Evolutionary conservation across 331 rosid species (phyloP).

Genomic region (Arachis monticola): DNA sequence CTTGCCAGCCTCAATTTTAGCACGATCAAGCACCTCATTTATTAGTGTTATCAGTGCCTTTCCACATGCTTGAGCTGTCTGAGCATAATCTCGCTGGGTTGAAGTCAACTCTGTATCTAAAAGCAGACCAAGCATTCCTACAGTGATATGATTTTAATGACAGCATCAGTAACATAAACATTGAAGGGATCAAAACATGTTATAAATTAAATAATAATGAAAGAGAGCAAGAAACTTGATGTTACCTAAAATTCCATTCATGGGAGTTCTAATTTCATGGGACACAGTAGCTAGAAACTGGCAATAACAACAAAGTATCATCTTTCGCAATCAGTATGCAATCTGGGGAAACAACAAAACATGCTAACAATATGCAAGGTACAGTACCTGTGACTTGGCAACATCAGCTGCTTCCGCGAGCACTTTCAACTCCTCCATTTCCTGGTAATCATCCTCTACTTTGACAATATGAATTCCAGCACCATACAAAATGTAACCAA

Average conservation of each 20-base stretch:
- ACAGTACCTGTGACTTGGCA: conserved; percentile 93
- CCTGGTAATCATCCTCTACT: conserved; percentile 90
- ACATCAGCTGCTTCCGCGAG: conserved; percentile 95
- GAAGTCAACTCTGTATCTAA: conserved; percentile 86
- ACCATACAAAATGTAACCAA: conserved; percentile 88
- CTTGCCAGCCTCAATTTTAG: conserved; percentile 96
- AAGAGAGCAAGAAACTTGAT: conserved; percentile 7
- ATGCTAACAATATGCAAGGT: conserved; percentile 21
- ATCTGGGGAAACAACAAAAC: conserved; percentile 36
- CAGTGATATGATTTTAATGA: conserved; percentile 36
- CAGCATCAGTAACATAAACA: conserved; percentile 26
- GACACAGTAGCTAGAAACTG: conserved; percentile 99
- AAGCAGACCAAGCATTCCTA: conserved; percentile 98
- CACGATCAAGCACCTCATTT: conserved; percentile 97
- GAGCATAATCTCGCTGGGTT: conserved; percentile 95
- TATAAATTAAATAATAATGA: conserved; percentile 22
- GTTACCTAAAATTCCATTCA: conserved; percentile 96
- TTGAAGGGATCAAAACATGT: not conserved
- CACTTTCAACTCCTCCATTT: conserved; percentile 77
- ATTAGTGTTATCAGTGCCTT: conserved; percentile 89
- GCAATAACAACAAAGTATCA: conserved; percentile 33
- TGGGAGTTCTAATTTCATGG: conserved; percentile 98
- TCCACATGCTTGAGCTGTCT: conserved; percentile 97
- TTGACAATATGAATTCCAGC: conserved; percentile 94
- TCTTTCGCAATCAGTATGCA: conserved; percentile 30